Conservation (phyloP, 306 rosid species). For the Trichosanthes truncata region DNA sequence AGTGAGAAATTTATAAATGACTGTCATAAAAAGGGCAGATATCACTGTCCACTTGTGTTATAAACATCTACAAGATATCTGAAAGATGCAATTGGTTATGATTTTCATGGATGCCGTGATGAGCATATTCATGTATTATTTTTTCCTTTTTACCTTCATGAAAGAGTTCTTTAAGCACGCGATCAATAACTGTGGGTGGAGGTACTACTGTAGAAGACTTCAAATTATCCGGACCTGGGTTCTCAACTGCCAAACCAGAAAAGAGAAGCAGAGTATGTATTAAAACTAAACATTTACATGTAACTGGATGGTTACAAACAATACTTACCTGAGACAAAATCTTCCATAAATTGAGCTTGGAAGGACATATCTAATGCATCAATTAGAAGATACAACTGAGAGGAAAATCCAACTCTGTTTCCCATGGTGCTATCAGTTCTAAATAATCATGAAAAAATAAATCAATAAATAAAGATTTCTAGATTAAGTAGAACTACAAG, state of each 20-base stretch:
- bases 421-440: constrained; percentile 60
- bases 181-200: constrained; percentile 84
- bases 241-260: constrained; percentile 56
- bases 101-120: background rate
- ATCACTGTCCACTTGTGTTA: background rate
- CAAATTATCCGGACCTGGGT: constrained; percentile 53
- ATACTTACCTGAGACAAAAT: constrained; percentile 84
- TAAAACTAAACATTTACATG: background rate
- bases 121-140: background rate
- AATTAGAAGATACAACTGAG: constrained; percentile 59
- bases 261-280: constrained; percentile 13
- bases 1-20: background rate
- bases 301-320: constrained; percentile 3
- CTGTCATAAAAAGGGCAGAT: background rate
- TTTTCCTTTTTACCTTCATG: constrained; percentile 44
- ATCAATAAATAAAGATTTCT: background rate
- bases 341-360: constrained; percentile 83
- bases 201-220: constrained; percentile 67
- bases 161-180: constrained; percentile 84
- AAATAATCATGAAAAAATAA: background rate
- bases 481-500: background rate
- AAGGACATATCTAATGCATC: constrained; percentile 80
- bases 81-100: background rate
- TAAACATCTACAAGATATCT: background rate
- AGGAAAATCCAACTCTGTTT: constrained; percentile 68